Conservation (phyloP, 2,329 filamentous ascomycete genomes). For the Dactylellina sp. region DNA sequence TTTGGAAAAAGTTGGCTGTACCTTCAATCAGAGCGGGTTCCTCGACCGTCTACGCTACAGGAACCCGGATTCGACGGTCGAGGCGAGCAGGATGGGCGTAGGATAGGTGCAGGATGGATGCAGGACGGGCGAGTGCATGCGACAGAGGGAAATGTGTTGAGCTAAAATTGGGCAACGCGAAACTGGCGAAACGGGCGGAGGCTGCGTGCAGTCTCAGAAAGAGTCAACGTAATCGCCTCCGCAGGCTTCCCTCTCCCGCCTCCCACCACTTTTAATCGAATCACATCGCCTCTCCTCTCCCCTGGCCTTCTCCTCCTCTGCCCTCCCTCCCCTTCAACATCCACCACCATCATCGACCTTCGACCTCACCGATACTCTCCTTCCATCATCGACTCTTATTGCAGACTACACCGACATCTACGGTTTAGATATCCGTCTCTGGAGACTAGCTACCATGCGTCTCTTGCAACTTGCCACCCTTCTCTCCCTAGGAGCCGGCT, state of each 20-base stretch:
- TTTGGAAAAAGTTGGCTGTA: constrained; percentile 1
- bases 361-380: constrained; percentile 1
- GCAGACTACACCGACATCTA: background rate
- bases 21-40: background rate
- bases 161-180: constrained; percentile 27
- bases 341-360: constrained; percentile 6
- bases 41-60: background rate
- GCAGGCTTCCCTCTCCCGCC: background rate
- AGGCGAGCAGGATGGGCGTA: constrained; percentile 1
- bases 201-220: too few species aligned
- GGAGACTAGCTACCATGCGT: constrained; percentile 30
- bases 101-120: background rate
- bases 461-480: constrained; percentile 43
- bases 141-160: constrained; percentile 37
- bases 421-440: background rate
- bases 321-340: constrained; percentile 5
- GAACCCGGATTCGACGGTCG: background rate
- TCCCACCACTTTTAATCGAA: constrained; percentile 12
- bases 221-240: constrained; percentile 31
- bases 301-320: constrained; percentile 14
- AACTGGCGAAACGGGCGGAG: background rate
- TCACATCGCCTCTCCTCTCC: background rate
- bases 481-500: constrained; percentile 55
- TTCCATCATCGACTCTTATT: background rate
- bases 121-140: too few species aligned